Base-by-base conservation (phyloP, 352 stramenopile genomes). In the Phytophthora multivora region DNA sequence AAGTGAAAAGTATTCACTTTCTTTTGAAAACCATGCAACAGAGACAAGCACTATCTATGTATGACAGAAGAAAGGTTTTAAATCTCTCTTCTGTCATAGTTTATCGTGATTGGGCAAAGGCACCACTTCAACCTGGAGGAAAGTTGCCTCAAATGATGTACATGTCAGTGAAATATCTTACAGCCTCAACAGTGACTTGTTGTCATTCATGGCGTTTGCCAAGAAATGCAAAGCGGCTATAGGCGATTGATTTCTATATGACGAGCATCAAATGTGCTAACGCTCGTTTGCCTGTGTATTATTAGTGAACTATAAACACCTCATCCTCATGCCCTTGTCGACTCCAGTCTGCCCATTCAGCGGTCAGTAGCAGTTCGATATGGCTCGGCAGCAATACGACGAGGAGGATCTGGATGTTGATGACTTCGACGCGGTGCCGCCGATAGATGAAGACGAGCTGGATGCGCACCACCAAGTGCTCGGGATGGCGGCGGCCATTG, bases 391-490 rank as follows among this genome's bases (percentile, higher is more conserved):
- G 28, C 45, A 39, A 12, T 49, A 71, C 51, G 35, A 55, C 43
- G 45, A 58, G 9, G 31, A 59, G 16, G 38, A 52, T 18, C 40
- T 31, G 40, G 49, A 50, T 6, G 30, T 11, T 42, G 38, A 54
- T 15, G 40, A 57, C 39, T 42, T 19, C 50, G 30, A 36, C 18
- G n/a, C 26, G 15, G 16, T 43, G n/a, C 28, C 19, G 11, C 18
- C 45, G 31, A 30, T 64, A 12, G 30, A 63, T 21, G 64, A 72
- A 11, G 64, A 63, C 18, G 68, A 77, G 36, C 53, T 83, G 25
- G 69, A 84, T 21, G 79, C 70, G 9, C 80, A 90, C 50, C 74
- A 72, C 15, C 78, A 90, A 57, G 79, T 90, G 54, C 66, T 90
- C 15, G 74, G 75, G 40, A 90, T 90, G 79, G 76, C 76, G n/a